Conservation (phyloP, 108 stramenopile species). For the Fragilariopsis cylindrus region DNA sequence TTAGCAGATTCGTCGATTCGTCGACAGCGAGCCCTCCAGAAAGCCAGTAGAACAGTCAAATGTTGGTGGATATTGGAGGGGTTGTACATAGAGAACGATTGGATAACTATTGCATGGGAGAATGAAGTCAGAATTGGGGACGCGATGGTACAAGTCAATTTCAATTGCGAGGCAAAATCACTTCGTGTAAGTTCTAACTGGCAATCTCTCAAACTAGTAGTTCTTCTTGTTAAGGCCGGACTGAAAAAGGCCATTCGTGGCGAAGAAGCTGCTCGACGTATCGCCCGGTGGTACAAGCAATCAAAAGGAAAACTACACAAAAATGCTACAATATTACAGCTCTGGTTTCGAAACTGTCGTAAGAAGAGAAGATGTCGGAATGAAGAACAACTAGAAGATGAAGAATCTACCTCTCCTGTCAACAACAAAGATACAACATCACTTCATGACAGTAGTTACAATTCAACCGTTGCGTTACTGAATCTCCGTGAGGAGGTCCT, state of each 20-base stretch:
- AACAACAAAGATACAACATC: background rate
- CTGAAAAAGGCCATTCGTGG: background rate
- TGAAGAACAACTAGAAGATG: background rate
- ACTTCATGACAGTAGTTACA: background rate
- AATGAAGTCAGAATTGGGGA: conserved; percentile 2
- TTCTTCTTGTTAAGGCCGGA: background rate
- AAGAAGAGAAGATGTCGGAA: background rate
- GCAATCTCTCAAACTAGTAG: background rate
- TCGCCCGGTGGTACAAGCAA: background rate
- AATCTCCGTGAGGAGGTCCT: background rate
- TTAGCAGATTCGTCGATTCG: background rate
- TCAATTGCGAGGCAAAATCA: conserved; percentile 11
- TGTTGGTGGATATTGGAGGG: conserved; percentile 19
- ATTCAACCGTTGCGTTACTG: background rate
- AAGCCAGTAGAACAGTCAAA: background rate
- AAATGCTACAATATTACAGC: conserved; percentile 4
- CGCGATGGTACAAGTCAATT: conserved; percentile 5
- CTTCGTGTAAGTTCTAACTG: background rate
- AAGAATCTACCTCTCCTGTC: background rate
- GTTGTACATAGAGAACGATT: conserved; percentile 1
- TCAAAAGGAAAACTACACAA: background rate
- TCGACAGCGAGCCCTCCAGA: background rate
- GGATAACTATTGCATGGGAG: conserved; percentile 10
- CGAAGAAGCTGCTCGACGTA: background rate
- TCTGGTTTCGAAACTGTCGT: background rate